Evolutionary conservation across 768 basidiomycete species (phyloP), one percentile per base, ranked within the genome.

Genomic region (Xanthoconium purpureum): DNA sequence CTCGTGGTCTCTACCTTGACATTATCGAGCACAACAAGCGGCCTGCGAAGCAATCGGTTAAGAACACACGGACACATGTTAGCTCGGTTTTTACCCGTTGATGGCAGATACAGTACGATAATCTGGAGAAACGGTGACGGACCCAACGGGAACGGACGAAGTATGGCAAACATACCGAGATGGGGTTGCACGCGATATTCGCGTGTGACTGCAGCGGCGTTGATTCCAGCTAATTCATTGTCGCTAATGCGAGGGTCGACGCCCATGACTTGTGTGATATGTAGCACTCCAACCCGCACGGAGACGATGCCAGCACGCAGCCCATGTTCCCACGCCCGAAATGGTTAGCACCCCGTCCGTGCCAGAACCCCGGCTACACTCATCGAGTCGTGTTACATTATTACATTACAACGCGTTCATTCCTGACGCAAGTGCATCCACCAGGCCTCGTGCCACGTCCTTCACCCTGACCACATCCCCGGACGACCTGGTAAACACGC

Each of bases 91-190:
- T 75, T 68, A 91, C 94, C 96, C 97, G 68, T 98, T 98, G 75
- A 98, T 89, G 59, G 94, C 96, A 66, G 94, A 94, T 50, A 99
- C 97, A n/a, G 95, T 98, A 60, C 93, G 84, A 77, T 98, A 98
- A 75, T 98, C 94, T 95, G 69, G 29, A 62, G 45, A 48, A 48
- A 64, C 15, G 46, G 47, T 5, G 61, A 64, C 47, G 50, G 54
- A 44, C 36, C 49, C 46, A 39, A 38, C 6, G 35, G 29, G 24
- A 20, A 61, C 30, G 56, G 60, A 50, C 53, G 8, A 43, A 39
- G 42, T 8, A 38, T 37, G 15, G 44, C 46, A 57, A 39, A 56
- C 63, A 74, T 70, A 93, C 92, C 92, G 61, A 95, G 79, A 75
- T 92, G 90, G 56, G 93, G 93, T 65, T 94, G 81, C 60, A 94